A percentile compares a stretch with the other conserved stretches of the same genome.
Evolutionary conservation across 2,329 filamentous ascomycete species (phyloP).

Genomic region (Hypoxylon sp.): DNA sequence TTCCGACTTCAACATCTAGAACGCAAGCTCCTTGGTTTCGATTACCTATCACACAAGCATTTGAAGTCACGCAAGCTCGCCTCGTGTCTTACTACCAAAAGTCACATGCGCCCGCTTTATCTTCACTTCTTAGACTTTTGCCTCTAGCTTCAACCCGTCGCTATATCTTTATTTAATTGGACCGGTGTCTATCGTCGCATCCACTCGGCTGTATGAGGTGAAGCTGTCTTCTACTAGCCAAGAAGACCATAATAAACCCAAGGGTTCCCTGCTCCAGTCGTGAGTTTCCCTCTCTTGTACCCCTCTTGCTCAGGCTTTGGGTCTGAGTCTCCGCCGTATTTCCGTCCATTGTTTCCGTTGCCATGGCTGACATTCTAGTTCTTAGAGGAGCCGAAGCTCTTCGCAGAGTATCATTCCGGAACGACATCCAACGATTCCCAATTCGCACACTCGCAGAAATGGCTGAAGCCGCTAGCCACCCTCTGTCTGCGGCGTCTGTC

Average conservation of each 20-base stretch:
- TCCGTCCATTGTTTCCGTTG: constrained; percentile 6
- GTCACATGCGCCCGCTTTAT: constrained; percentile 40
- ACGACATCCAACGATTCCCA: constrained; percentile 56
- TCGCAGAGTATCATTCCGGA: constrained; percentile 59
- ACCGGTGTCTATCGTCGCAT: constrained; percentile 29
- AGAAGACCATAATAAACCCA: constrained; percentile 24
- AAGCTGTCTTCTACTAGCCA: constrained; percentile 24
- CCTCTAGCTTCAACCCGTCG: constrained; percentile 29
- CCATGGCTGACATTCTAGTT: constrained; percentile 61
- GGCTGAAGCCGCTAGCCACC: constrained; percentile 56
- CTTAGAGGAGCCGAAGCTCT: constrained; percentile 59
- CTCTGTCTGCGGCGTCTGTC: constrained; percentile 56
- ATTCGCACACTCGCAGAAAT: constrained; percentile 60
- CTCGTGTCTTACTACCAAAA: constrained; percentile 41
- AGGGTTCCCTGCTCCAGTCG: constrained; percentile 19
- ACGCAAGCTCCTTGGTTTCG: constrained; percentile 7
- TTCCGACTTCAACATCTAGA: constrained; percentile 28
- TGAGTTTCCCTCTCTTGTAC: constrained; percentile 17
- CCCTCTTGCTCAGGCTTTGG: constrained; percentile 9
- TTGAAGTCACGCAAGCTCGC: constrained; percentile 37
- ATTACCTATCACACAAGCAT: constrained; percentile 36
- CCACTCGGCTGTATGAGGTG: constrained; percentile 33
- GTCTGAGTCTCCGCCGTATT: not conserved
- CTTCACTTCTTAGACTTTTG: constrained; percentile 13
- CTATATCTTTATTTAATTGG: constrained; percentile 40